Evolutionary conservation across 1,139 yeast species (phyloP), one percentile per base, ranked within the genome.

Genomic region (Yamadazyma spencermartinsiae): DNA sequence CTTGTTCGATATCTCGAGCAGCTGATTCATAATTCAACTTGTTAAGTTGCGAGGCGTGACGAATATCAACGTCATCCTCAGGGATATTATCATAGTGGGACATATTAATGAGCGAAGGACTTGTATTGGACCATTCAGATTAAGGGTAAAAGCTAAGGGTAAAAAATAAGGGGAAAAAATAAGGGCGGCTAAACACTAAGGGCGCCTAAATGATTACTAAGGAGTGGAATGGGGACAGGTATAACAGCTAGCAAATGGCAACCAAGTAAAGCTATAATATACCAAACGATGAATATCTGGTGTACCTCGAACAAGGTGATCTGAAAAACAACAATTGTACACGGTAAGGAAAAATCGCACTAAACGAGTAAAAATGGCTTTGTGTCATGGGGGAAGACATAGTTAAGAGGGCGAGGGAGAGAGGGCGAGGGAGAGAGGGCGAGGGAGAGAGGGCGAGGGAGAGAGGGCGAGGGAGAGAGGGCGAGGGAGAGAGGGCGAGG

Each of bases 1-100:
- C 82, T 51, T 73, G 78, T 51, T 77, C 80, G 36, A 72, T 64
- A 41, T 69, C 75, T 49, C 67, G 69, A 29, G 73, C 76, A 10
- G 78, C 78, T 32, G 68, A 60, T 49, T 63, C 72, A 41, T 41
- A 50, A 36, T 31, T 48, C 40, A 38, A 37, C 37, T 36, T 28
- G 16, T 31, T 33, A 29, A 32, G 35, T 49, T n/a, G 20, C 16
- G 21, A 16, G 4, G 10, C 17, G 4, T 26, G 29, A 26, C 8
- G 31, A 51, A 50, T 50, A 37, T 25, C 21, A 52, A 42, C 19
- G 8, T 27, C 18, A 13, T 27, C 15, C 9, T n/a, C 31, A 11
- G 9, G 18, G 31, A 4, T 12, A 8, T n/a, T 5, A 24, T n/a
- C 12, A 26, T 5, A 5, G 9, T 12, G 15, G 29, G 29, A 26